These are phyloP conservation scores for Polyporus tsugae DNA, from an alignment of 1,284 basidiomycete species.

Conservation along the genomic window DNA sequence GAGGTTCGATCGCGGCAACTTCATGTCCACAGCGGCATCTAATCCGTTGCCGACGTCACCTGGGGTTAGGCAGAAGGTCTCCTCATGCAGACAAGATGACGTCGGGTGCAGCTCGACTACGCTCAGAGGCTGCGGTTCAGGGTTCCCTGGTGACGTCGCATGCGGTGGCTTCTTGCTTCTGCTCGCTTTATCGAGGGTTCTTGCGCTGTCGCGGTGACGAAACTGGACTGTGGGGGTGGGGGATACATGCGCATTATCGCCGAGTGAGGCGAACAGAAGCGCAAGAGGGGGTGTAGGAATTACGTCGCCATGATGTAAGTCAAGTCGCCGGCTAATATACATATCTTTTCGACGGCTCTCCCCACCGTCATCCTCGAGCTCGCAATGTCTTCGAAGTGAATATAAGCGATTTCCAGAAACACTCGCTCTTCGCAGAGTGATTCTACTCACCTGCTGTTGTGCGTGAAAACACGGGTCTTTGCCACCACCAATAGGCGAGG, in stretches of 20 bases:
- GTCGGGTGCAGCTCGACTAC: background rate
- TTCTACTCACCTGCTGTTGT: background rate
- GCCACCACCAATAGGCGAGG: background rate
- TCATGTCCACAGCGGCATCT: background rate
- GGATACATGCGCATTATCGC: background rate
- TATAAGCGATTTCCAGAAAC: background rate
- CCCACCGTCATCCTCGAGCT: background rate
- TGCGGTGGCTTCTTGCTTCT: background rate
- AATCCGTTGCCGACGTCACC: background rate
- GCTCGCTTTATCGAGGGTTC: background rate
- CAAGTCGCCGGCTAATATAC: background rate
- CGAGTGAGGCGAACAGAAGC: background rate
- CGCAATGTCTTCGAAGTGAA: background rate
- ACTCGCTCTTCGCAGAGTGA: background rate
- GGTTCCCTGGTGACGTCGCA: background rate
- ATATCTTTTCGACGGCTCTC: background rate
- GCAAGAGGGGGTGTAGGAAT: background rate
- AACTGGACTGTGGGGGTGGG: background rate
- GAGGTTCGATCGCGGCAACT: background rate
- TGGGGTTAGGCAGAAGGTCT: background rate
- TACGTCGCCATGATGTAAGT: background rate
- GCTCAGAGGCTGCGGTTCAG: background rate
- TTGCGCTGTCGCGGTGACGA: background rate
- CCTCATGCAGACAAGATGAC: background rate
- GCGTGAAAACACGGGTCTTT: background rate